Evolutionary conservation across 2,329 filamentous ascomycete genomes (phyloP).

Genomic region (Talaromyces sp.): DNA sequence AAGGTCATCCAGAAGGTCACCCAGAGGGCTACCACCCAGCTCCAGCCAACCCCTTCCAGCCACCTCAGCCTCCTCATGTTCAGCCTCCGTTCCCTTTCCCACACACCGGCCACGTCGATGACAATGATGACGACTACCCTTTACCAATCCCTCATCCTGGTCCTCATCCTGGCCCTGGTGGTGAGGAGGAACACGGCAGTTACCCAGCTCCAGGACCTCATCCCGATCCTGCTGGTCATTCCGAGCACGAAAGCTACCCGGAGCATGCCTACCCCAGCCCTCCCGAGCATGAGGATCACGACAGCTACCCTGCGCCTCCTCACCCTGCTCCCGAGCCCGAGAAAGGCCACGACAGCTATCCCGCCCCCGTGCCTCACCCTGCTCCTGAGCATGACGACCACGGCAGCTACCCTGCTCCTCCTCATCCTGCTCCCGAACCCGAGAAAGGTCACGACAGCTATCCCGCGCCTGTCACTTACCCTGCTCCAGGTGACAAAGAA

Average conservation of each 20-base stretch:
- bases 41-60: neutral
- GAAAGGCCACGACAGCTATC: neutral
- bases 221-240: neutral
- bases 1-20: neutral
- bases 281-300: neutral
- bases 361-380: neutral
- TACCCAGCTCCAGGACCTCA: neutral
- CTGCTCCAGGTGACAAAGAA: neutral
- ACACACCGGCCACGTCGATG: neutral
- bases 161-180: neutral
- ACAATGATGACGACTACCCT: neutral
- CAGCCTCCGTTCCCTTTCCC: neutral
- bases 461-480: neutral
- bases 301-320: neutral
- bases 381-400: neutral
- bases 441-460: neutral
- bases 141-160: neutral
- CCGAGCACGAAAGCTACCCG: neutral
- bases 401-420: neutral
- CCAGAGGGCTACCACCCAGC: neutral
- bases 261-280: neutral
- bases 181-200: neutral
- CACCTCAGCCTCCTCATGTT: slow-evolving; percentile 1
- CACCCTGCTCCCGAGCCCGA: neutral
- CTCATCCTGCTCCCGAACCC: neutral